These are phyloP conservation scores for Bretziella fagacearum DNA, from an alignment of 2,329 filamentous ascomycete species.

Conservation along the genomic window DNA sequence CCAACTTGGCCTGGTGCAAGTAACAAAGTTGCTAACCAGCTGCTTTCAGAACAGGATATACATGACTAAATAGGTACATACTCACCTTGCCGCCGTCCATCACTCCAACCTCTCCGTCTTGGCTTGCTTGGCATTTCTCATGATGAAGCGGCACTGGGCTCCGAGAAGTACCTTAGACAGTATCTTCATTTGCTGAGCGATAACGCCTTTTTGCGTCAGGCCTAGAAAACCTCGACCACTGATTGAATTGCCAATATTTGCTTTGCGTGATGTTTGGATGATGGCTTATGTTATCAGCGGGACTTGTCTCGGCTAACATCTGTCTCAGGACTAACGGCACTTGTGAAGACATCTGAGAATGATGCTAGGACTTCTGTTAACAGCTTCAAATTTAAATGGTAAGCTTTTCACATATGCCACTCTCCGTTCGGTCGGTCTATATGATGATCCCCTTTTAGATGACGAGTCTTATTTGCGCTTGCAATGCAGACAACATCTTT, in stretches of 20 bases:
- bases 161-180: slow-evolving; percentile 41
- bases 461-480: slow-evolving; percentile 65
- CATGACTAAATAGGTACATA: slow-evolving; percentile 11
- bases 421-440: slow-evolving; percentile 15
- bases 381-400: slow-evolving; percentile 5
- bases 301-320: not conserved
- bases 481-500: slow-evolving; percentile 49
- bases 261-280: not conserved
- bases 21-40: slow-evolving; percentile 21
- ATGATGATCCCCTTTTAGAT: slow-evolving; percentile 38
- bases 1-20: not conserved
- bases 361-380: not conserved
- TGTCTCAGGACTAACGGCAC: not conserved
- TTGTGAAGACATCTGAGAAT: not conserved
- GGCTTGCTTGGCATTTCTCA: slow-evolving; percentile 21
- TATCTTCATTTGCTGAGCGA: slow-evolving; percentile 48
- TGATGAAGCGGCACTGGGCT: slow-evolving; percentile 98
- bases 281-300: not conserved
- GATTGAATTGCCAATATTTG: slow-evolving; percentile 29
- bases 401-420: slow-evolving; percentile 3
- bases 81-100: not conserved
- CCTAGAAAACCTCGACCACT: slow-evolving; percentile 99
- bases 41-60: slow-evolving; percentile 15
- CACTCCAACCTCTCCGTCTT: not conserved
- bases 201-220: slow-evolving; percentile 84